Conservation (phyloP, 2,329 filamentous ascomycete species). For the Cladosporium austrohemisphaericum region DNA sequence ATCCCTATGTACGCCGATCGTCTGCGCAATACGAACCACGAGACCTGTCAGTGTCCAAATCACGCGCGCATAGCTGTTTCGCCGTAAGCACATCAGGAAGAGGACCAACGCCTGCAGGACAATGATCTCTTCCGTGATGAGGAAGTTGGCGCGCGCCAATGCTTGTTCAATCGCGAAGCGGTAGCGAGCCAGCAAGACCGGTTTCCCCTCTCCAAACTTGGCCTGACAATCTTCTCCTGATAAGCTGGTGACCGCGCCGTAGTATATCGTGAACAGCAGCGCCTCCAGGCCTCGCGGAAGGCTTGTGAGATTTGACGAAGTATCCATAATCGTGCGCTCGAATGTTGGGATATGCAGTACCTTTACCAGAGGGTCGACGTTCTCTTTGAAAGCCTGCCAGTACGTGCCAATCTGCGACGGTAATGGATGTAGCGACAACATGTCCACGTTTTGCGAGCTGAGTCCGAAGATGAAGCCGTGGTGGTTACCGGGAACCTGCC, state of each 20-base stretch:
- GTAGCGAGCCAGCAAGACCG: constrained; percentile 50
- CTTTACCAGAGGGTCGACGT: constrained; percentile 70
- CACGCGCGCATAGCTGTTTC: constrained; percentile 48
- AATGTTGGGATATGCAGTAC: constrained; percentile 67
- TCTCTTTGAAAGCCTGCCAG: constrained; percentile 69
- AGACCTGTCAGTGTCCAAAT: constrained; percentile 60
- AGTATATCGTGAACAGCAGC: constrained; percentile 61
- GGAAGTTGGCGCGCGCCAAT: constrained; percentile 58
- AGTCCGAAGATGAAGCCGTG: constrained; percentile 72
- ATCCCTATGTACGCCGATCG: constrained; percentile 59
- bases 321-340: constrained; percentile 58
- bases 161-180: constrained; percentile 63
- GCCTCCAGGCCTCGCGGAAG: constrained; percentile 57
- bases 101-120: constrained; percentile 61
- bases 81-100: constrained; percentile 56
- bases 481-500: constrained; percentile 46
- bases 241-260: constrained; percentile 54
- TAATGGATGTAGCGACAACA: constrained; percentile 61
- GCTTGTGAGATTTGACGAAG: constrained; percentile 56
- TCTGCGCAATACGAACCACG: constrained; percentile 56
- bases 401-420: constrained; percentile 63
- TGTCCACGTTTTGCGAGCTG: constrained; percentile 65
- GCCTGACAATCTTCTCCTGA: constrained; percentile 45
- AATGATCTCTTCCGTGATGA: constrained; percentile 59
- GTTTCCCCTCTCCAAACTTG: constrained; percentile 51